Conservation (phyloP, 371 early-diverging fungal species). For the Globomyces sp. region DNA sequence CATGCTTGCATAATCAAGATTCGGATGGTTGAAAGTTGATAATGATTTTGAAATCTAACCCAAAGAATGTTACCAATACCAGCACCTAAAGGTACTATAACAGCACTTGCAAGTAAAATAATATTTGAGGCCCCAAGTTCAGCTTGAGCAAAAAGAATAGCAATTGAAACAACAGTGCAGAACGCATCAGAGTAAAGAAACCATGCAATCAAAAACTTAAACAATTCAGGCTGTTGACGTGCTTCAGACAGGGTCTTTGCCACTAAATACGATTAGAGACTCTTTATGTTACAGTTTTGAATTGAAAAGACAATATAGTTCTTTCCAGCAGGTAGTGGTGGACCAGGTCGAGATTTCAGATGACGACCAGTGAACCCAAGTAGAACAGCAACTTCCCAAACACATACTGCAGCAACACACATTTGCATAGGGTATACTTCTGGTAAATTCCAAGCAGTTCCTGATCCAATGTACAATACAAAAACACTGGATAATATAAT, state of each 20-base stretch:
- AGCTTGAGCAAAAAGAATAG: slow-evolving; percentile 52
- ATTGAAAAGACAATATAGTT: slow-evolving; percentile 46
- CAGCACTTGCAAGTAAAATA: background rate
- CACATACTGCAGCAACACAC: slow-evolving; percentile 47
- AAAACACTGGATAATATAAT: slow-evolving; percentile 48
- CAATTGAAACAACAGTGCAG: slow-evolving; percentile 30
- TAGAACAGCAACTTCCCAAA: slow-evolving; percentile 53
- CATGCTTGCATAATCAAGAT: slow-evolving; percentile 31
- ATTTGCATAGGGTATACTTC: slow-evolving; percentile 46
- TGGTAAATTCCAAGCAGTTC: slow-evolving; percentile 9
- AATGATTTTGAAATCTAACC: background rate
- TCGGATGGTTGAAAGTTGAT: slow-evolving; percentile 20
- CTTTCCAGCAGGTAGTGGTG: slow-evolving; percentile 48
- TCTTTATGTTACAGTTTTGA: background rate
- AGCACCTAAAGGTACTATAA: background rate
- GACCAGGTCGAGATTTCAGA: slow-evolving; percentile 54
- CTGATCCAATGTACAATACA: slow-evolving; percentile 29
- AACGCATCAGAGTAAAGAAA: slow-evolving; percentile 42
- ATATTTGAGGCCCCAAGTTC: slow-evolving; percentile 22
- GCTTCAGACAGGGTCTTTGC: slow-evolving; percentile 24
- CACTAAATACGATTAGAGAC: background rate
- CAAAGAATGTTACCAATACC: background rate
- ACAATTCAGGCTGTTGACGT: slow-evolving; percentile 30
- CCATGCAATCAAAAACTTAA: slow-evolving; percentile 41
- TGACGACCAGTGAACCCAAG: background rate